phyloP scores from a whole-genome alignment of 2,329 filamentous ascomycete genomes.

The Aspergillus cejpii region DNA sequence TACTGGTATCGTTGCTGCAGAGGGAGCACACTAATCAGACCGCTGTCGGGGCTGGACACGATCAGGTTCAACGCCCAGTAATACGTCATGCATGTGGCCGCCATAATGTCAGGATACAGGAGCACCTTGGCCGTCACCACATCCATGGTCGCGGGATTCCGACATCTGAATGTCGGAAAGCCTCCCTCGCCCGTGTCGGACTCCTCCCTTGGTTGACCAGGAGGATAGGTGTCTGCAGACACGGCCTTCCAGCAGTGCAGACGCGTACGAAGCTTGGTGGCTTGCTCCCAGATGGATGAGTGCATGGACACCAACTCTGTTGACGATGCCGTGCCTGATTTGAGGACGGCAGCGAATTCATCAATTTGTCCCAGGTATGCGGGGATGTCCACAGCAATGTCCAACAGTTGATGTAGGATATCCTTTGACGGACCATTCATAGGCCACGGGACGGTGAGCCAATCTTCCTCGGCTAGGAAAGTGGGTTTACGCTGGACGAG shows the following conservation, averaged over 20 bases:
- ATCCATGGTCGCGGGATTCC: slow-evolving; percentile 17
- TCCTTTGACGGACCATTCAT: slow-evolving; percentile 16
- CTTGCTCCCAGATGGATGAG: slow-evolving; percentile 15
- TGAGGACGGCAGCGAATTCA: slow-evolving; percentile 12
- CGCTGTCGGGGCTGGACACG: slow-evolving; percentile 18
- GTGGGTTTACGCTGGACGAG: slow-evolving; percentile 20
- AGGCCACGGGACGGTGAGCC: slow-evolving; percentile 23
- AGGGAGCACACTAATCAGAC: slow-evolving; percentile 17
- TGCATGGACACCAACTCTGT: slow-evolving; percentile 14
- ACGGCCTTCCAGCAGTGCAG: slow-evolving; percentile 19
- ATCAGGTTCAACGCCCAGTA: slow-evolving; percentile 25
- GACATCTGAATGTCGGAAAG: slow-evolving; percentile 20
- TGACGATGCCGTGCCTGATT: slow-evolving; percentile 1
- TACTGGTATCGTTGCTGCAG: slow-evolving; percentile 22
- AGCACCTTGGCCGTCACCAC: slow-evolving; percentile 14
- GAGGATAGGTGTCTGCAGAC: slow-evolving; percentile 14
- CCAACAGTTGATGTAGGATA: slow-evolving; percentile 21
- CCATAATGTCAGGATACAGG: slow-evolving; percentile 21
- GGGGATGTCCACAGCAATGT: slow-evolving; percentile 24
- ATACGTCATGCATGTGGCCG: slow-evolving; percentile 20
- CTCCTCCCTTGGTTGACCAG: slow-evolving; percentile 14
- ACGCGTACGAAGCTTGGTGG: slow-evolving; percentile 15
- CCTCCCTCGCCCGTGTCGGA: slow-evolving; percentile 4
- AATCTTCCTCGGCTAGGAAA: slow-evolving; percentile 20
- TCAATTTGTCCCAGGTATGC: slow-evolving; percentile 19